Conservation (phyloP, 192 early-diverging fungal genomes). For the Backusella liffmaniae region DNA sequence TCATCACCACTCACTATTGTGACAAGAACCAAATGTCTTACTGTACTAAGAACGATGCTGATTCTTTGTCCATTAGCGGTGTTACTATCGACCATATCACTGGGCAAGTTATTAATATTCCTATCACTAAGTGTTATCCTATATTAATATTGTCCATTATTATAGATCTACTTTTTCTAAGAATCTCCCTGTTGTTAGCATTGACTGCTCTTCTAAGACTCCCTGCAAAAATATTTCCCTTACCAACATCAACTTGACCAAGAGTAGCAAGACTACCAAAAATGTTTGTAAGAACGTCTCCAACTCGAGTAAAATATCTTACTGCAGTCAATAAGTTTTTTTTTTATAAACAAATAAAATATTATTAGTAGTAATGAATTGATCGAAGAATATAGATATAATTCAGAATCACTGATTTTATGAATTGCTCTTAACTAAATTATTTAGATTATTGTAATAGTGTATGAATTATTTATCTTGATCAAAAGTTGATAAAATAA, state of each 20-base stretch:
- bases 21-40: slow-evolving; percentile 38
- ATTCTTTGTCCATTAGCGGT: slow-evolving; percentile 36
- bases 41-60: slow-evolving; percentile 31
- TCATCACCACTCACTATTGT: slow-evolving; percentile 50
- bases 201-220: slow-evolving; percentile 14
- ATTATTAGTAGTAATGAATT: no score
- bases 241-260: slow-evolving; percentile 18
- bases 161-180: slow-evolving; percentile 10
- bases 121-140: neutral
- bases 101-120: slow-evolving; percentile 12
- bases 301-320: slow-evolving; percentile 15
- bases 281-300: slow-evolving; percentile 20
- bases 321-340: slow-evolving; percentile 8
- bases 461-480: no score
- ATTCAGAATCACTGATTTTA: no score
- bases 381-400: no score
- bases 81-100: slow-evolving; percentile 40
- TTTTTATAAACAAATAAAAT: neutral
- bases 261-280: slow-evolving; percentile 13
- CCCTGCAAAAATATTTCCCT: slow-evolving; percentile 14
- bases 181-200: slow-evolving; percentile 7
- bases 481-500: no score
- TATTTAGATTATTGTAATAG: no score
- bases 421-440: no score
- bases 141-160: neutral